Conservation (phyloP, 2,329 filamentous ascomycete species). For the Fusarium coffeatum region DNA sequence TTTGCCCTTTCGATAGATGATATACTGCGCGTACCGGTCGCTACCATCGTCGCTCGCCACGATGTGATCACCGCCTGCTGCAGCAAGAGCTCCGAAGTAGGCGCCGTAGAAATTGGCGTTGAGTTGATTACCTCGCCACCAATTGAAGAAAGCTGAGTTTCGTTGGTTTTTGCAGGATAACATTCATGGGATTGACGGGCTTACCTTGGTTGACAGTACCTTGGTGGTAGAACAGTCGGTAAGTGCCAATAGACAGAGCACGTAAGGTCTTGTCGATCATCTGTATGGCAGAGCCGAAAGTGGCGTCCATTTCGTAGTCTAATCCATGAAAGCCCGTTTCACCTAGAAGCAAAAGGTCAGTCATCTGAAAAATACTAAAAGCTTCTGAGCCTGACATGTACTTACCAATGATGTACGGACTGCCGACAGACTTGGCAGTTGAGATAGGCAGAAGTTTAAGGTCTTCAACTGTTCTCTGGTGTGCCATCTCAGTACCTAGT, state of each 20-base stretch:
- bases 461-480: background rate
- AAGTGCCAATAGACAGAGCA: background rate
- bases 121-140: background rate
- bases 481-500: background rate
- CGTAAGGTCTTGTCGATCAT: background rate
- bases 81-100: background rate
- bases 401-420: background rate
- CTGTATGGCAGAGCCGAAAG: background rate
- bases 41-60: background rate
- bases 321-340: background rate
- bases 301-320: background rate
- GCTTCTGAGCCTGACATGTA: background rate
- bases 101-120: background rate
- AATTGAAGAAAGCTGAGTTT: background rate
- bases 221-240: background rate
- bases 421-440: background rate
- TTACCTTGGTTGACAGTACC: background rate
- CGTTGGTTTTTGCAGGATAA: rapidly evolving
- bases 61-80: background rate
- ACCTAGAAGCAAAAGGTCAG: background rate
- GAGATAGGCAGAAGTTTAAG: background rate
- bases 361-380: background rate
- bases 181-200: rapidly evolving
- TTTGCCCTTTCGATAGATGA: background rate
- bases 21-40: background rate